Percentiles rank a stretch among this genome's conserved stretches.
Conservation (phyloP, 805 yeast species). For the Candida ovalis region DNA sequence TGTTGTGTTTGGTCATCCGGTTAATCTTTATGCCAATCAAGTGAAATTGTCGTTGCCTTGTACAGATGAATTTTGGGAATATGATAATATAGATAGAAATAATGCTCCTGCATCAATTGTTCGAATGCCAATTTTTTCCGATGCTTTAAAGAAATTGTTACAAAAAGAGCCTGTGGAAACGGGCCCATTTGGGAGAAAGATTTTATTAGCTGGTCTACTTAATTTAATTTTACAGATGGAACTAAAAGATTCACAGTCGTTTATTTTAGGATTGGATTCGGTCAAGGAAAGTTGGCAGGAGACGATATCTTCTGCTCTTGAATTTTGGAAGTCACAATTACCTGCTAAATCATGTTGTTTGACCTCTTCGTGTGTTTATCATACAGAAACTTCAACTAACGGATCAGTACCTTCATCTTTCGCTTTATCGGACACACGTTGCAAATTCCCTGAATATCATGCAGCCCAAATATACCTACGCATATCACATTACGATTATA, state of each 20-base stretch:
- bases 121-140: conserved; percentile 27
- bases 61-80: conserved; percentile 50
- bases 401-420: conserved; percentile 8
- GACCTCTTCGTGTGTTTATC: conserved; percentile 14
- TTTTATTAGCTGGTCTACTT: conserved; percentile 57
- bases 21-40: conserved; percentile 47
- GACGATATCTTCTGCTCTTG: conserved; percentile 56
- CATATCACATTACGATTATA: conserved; percentile 67
- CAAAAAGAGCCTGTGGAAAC: conserved; percentile 40
- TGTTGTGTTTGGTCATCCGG: conserved; percentile 65
- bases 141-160: conserved; percentile 34
- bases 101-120: conserved; percentile 14
- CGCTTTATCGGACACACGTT: conserved; percentile 32
- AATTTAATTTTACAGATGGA: conserved; percentile 57
- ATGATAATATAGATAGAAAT: conserved; percentile 17
- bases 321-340: conserved; percentile 52
- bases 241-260: conserved; percentile 51
- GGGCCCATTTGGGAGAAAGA: conserved; percentile 56
- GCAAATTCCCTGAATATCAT: conserved; percentile 63
- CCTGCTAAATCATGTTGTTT: conserved; percentile 21
- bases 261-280: conserved; percentile 34
- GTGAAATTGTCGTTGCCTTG: conserved; percentile 55
- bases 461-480: conserved; percentile 62
- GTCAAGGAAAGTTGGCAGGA: conserved; percentile 55
- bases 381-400: conserved; percentile 4